A percentile compares a stretch with the other conserved stretches of the same genome.
Conservation (phyloP, 345 rosid genomes). For the Lagerstroemia speciosa region DNA sequence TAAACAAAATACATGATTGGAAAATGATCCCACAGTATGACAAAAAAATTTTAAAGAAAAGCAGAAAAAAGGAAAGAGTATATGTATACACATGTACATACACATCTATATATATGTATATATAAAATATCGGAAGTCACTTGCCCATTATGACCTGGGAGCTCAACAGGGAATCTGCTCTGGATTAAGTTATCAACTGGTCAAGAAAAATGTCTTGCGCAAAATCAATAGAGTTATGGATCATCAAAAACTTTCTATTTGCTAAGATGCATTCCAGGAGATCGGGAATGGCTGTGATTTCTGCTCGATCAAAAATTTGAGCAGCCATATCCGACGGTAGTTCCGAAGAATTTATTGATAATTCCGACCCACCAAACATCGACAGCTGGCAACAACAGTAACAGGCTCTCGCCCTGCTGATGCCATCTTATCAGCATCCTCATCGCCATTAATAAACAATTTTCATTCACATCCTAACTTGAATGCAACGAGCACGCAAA, state of each 20-base stretch:
- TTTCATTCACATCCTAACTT: not conserved
- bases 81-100: too few species aligned
- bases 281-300: not conserved
- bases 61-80: too few species aligned
- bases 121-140: not conserved
- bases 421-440: not conserved
- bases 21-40: too few species aligned
- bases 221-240: not conserved
- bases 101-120: too few species aligned
- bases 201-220: not conserved
- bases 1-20: too few species aligned
- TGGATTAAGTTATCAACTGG: not conserved
- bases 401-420: not conserved
- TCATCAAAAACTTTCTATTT: not conserved
- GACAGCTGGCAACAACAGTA: not conserved
- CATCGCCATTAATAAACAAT: conserved; percentile 1
- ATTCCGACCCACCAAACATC: not conserved
- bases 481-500: not conserved
- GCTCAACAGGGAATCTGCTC: not conserved
- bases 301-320: not conserved
- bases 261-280: not conserved
- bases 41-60: too few species aligned
- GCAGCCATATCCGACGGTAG: not conserved
- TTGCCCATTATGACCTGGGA: not conserved
- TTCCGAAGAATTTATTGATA: not conserved